phyloP scores from a whole-genome alignment of 192 early-diverging fungal species.

The Backusella liffmaniae region DNA sequence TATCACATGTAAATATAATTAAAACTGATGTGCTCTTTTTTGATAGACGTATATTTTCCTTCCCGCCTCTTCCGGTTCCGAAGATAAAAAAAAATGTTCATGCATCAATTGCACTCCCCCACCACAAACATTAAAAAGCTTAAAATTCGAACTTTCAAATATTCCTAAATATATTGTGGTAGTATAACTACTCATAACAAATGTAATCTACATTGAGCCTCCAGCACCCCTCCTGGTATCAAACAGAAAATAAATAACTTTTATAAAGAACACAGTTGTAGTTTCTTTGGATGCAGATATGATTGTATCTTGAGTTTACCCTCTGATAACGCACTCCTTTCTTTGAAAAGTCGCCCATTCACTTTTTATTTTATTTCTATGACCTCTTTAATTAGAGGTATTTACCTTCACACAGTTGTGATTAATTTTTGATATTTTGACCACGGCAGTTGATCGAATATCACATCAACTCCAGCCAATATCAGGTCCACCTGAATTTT shows the following conservation, averaged over 20 bases:
- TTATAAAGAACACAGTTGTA: background rate
- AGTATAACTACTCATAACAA: no score
- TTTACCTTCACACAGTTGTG: no score
- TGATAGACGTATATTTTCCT: background rate
- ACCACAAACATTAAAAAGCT: no score
- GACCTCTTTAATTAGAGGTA: no score
- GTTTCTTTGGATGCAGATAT: background rate
- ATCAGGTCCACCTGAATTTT: no score
- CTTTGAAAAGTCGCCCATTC: no score
- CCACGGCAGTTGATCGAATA: background rate
- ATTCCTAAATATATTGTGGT: background rate
- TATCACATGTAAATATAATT: background rate
- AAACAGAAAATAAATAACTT: no score
- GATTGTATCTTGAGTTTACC: no score
- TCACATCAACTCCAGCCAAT: background rate
- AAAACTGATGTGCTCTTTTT: background rate
- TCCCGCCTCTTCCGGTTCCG: background rate
- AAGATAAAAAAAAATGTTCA: background rate
- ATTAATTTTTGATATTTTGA: no score
- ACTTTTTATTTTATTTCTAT: no score
- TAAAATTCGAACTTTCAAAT: no score
- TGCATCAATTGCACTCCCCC: background rate
- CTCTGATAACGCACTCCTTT: no score
- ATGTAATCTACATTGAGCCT: background rate
- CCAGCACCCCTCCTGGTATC: background rate